These are phyloP conservation scores for Fragilaria radians DNA, from an alignment of 108 stramenopile genomes.

Conservation along the genomic window DNA sequence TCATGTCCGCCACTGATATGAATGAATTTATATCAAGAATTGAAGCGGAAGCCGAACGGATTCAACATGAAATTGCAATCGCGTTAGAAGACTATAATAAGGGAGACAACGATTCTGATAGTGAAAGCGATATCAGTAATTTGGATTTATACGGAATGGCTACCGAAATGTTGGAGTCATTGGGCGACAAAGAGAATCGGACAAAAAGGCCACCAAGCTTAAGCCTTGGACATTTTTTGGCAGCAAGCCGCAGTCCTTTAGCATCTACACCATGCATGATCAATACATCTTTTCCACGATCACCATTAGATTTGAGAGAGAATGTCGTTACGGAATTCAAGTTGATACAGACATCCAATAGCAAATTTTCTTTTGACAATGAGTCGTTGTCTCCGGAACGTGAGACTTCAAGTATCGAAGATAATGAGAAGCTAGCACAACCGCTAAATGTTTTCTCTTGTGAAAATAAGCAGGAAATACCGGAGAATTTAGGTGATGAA, in stretches of 20 bases:
- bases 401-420: neutral
- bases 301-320: neutral
- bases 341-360: neutral
- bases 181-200: neutral
- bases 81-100: slow-evolving; percentile 1
- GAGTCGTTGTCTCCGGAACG: neutral
- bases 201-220: neutral
- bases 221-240: neutral
- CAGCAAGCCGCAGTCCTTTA: neutral
- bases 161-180: neutral
- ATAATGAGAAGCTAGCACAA: neutral
- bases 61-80: slow-evolving; percentile 5
- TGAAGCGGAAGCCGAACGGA: neutral
- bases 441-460: neutral
- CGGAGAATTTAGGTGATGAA: neutral
- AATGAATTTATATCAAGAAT: neutral
- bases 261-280: neutral
- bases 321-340: too few relatives aligned
- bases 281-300: neutral
- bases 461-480: neutral
- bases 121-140: neutral
- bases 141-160: neutral
- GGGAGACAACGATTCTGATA: neutral
- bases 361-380: neutral
- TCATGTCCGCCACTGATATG: too few relatives aligned